Base-by-base conservation (phyloP, 2,329 filamentous ascomycete species). In the Verticillium zaregamsianum region DNA sequence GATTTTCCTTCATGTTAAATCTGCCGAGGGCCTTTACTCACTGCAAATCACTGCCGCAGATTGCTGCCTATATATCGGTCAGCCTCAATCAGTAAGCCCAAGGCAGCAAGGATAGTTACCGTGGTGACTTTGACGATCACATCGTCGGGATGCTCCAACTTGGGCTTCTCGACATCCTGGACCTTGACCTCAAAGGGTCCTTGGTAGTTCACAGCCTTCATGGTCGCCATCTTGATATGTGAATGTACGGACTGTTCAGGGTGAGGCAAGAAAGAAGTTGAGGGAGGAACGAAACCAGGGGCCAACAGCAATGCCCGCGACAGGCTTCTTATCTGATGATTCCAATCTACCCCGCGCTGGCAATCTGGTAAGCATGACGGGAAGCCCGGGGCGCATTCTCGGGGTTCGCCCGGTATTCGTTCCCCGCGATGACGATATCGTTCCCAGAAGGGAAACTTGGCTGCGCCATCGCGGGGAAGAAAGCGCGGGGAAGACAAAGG, bases 91-190 rank as follows among this genome's bases (percentile, higher is more conserved):
- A 14, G 9, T 3, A 28, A 23, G 12, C 4, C 8, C 12, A 20
- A 14, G 23, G 5, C 35, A 56, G 3, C 23, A 25, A 37, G 57
- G 23, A 14, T 59, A 59, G 82, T 77, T 58, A 85, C 82, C 7
- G 86, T 90, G 1, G 86, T 88, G 39, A 89, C 83, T 68, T 87
- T 88, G 71, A 89, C 82, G 63, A 88, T 85, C 37, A 82, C 80
- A 75, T 89, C 86, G 73, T 89, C 85, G 2, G 86, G 85, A 72
- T 88, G 86, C 69, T 87, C 75, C 25, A 90, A 76, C 68, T 79
- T 82, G 1, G 87, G 87, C 55, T 79, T 69, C 31, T 82, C 79
- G 8, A 87, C 80, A 28, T 89, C 82, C 67, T 86, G 81, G 58
- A 90, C 82, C n/a, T 82, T 81, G 63, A 89, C 86, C 71, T 84